These are phyloP conservation scores for Bruguiera gymnorhiza DNA, from an alignment of 345 rosid species.

Conservation along the genomic window DNA sequence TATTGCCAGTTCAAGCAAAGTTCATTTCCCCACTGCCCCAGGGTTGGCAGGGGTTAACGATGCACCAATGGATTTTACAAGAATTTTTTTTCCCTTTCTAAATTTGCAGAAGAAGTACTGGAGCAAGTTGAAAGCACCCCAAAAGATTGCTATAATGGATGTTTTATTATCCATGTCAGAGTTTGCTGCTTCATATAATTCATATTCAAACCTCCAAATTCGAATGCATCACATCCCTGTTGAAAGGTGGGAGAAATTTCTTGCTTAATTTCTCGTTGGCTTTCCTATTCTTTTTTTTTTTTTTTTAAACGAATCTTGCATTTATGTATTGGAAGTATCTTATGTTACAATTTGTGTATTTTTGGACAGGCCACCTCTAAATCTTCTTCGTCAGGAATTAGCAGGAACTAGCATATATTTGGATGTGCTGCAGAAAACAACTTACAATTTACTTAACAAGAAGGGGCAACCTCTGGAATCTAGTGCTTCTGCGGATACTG, in stretches of 20 bases:
- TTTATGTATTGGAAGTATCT: neutral
- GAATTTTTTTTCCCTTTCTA: slow-evolving; percentile 3
- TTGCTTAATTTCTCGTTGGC: neutral
- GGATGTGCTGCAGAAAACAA: slow-evolving; percentile 83
- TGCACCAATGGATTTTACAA: neutral
- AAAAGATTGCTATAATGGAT: slow-evolving; percentile 86
- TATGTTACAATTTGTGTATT: neutral
- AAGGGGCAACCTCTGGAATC: slow-evolving; percentile 33
- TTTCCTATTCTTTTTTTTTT: no score
- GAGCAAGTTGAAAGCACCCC: slow-evolving; percentile 70
- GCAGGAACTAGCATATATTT: slow-evolving; percentile 79
- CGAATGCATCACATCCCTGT: slow-evolving; percentile 77
- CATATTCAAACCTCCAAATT: slow-evolving; percentile 71
- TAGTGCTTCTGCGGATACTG: slow-evolving; percentile 24
- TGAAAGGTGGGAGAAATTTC: slow-evolving; percentile 56
- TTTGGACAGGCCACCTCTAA: slow-evolving; percentile 77
- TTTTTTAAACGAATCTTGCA: neutral
- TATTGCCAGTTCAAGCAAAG: neutral
- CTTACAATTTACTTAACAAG: slow-evolving; percentile 37
- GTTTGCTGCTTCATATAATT: slow-evolving; percentile 88
- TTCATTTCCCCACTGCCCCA: no score
- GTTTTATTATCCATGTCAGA: slow-evolving; percentile 73
- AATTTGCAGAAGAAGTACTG: slow-evolving; percentile 81
- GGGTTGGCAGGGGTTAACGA: neutral
- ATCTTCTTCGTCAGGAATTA: slow-evolving; percentile 92